A percentile compares a stretch with the other conserved stretches of the same genome.
Evolutionary conservation across 305 asterid genomes (phyloP).

Genomic region (Solanum hybrid): DNA sequence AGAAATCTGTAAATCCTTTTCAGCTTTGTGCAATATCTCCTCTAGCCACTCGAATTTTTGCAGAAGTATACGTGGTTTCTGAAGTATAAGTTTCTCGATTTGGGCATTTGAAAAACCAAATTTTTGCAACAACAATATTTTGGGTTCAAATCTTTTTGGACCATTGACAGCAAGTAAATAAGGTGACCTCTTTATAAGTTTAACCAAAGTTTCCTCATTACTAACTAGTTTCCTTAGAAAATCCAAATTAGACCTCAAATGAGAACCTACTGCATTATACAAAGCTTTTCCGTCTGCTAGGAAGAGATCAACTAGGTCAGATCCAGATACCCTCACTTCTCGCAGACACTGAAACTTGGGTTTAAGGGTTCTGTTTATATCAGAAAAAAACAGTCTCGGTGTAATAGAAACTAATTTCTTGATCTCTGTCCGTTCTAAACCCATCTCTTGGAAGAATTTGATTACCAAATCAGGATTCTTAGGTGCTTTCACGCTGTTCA

Average conservation of each 20-base stretch:
- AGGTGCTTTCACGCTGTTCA: background rate
- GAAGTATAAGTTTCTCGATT: background rate
- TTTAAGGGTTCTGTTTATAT: background rate
- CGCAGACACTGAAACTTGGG: slow-evolving; percentile 1
- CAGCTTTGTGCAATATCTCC: slow-evolving; percentile 1
- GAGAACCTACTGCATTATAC: background rate
- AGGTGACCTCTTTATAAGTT: background rate
- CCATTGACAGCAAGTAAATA: background rate
- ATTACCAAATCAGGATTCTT: slow-evolving; percentile 1
- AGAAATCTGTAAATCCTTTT: slow-evolving; percentile 7
- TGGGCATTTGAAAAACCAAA: slow-evolving; percentile 2
- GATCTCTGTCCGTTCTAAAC: background rate
- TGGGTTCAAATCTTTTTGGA: background rate
- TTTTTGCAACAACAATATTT: background rate
- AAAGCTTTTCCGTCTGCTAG: background rate
- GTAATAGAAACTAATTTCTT: background rate
- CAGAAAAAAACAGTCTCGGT: background rate
- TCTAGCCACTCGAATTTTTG: background rate
- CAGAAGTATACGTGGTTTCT: background rate
- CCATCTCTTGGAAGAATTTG: background rate
- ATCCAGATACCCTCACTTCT: background rate
- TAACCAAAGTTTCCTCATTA: slow-evolving; percentile 2
- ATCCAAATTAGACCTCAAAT: background rate
- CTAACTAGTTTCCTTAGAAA: slow-evolving; percentile 4
- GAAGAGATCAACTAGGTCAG: background rate